Conservation (phyloP, 768 basidiomycete species). For the Inosperma sp. region DNA sequence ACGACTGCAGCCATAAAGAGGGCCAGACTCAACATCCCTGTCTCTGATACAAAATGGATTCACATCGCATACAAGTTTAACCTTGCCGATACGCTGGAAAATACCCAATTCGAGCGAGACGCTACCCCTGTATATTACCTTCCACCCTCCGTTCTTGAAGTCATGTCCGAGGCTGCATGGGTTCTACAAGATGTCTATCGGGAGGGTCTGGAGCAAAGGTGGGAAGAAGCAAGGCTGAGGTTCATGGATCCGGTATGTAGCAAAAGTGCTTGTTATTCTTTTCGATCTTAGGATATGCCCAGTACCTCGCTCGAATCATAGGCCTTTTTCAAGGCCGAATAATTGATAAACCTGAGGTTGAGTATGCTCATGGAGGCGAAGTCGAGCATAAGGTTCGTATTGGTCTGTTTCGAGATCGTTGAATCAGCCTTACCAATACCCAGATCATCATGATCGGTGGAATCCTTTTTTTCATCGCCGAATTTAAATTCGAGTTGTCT, state of each 20-base stretch:
- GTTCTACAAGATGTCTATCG: constrained; percentile 17
- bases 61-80: constrained; percentile 12
- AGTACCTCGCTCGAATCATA: constrained; percentile 19
- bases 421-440: constrained; percentile 7
- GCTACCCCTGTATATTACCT: constrained; percentile 16
- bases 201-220: constrained; percentile 14
- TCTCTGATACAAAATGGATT: constrained; percentile 13
- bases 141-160: constrained; percentile 16
- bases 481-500: constrained; percentile 11
- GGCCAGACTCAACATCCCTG: too few species aligned
- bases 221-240: constrained; percentile 17
- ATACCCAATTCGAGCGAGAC: constrained; percentile 9
- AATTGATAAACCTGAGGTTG: constrained; percentile 17
- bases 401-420: constrained; percentile 10
- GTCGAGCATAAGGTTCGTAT: constrained; percentile 19
- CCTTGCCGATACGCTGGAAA: constrained; percentile 6
- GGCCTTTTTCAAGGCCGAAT: constrained; percentile 20
- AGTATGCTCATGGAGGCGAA: constrained; percentile 15
- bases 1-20: too few species aligned
- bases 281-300: constrained; percentile 11
- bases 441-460: constrained; percentile 18
- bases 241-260: constrained; percentile 18
- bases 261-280: constrained; percentile 6
- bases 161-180: constrained; percentile 18
- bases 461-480: constrained; percentile 14